These are phyloP conservation scores for Boletus semigastroideus DNA, from an alignment of 1,284 basidiomycete genomes.

Conservation along the genomic window DNA sequence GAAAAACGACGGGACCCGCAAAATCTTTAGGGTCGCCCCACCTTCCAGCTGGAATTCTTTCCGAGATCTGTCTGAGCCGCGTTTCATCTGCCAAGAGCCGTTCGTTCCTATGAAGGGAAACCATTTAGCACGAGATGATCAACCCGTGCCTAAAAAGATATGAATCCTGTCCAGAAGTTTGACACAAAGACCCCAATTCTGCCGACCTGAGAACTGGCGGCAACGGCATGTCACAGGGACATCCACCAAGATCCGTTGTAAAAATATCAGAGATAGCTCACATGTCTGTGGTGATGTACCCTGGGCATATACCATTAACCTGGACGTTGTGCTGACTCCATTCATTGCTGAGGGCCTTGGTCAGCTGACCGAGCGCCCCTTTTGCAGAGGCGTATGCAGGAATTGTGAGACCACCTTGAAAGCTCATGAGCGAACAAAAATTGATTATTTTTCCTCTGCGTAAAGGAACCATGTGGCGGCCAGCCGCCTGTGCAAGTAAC, in stretches of 20 bases:
- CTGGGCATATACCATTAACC: slow-evolving; percentile 89
- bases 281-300: slow-evolving; percentile 92
- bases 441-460: slow-evolving; percentile 82
- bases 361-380: slow-evolving; percentile 82
- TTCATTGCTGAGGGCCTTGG: slow-evolving; percentile 61
- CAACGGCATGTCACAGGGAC: slow-evolving; percentile 4
- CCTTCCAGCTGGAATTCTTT: slow-evolving; percentile 87
- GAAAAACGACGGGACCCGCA: slow-evolving; percentile 88
- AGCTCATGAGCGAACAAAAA: slow-evolving; percentile 75
- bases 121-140: slow-evolving; percentile 22
- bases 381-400: slow-evolving; percentile 93
- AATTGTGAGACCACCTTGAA: slow-evolving; percentile 79
- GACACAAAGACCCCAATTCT: slow-evolving; percentile 9
- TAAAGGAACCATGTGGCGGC: slow-evolving; percentile 75
- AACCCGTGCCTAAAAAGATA: slow-evolving; percentile 11
- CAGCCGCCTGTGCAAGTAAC: slow-evolving; percentile 75
- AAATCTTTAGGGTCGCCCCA: slow-evolving; percentile 92
- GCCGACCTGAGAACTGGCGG: slow-evolving; percentile 3
- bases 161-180: background rate
- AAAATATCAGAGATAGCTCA: slow-evolving; percentile 38
- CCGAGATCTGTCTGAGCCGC: slow-evolving; percentile 84
- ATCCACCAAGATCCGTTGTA: background rate
- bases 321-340: slow-evolving; percentile 84
- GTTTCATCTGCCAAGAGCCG: slow-evolving; percentile 72
- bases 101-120: slow-evolving; percentile 61